phyloP scores from a whole-genome alignment of 805 yeast genomes.

The Candida nanaspora region DNA sequence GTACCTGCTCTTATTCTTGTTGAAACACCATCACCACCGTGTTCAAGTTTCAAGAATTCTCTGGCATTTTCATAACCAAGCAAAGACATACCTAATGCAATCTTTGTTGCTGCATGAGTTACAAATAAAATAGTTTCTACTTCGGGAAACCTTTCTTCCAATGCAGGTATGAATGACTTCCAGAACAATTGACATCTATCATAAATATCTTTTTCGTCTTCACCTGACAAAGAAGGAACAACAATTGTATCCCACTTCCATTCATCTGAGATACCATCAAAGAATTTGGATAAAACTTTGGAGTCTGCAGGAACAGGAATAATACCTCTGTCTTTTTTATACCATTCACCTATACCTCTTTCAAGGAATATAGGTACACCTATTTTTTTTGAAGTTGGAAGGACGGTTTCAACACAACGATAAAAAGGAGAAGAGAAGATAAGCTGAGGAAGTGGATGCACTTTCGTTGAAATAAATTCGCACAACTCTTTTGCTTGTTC shows the following conservation, averaged over 20 bases:
- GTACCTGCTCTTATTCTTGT: constrained; percentile 62
- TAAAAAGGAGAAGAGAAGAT: constrained; percentile 82
- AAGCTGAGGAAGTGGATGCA: constrained; percentile 54
- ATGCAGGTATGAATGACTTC: constrained; percentile 44
- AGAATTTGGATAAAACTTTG: constrained; percentile 42
- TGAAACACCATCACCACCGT: constrained; percentile 30
- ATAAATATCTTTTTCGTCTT: constrained; percentile 64
- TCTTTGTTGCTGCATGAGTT: constrained; percentile 91
- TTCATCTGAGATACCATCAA: constrained; percentile 37
- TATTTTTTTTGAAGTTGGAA: constrained; percentile 57
- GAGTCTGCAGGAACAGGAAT: constrained; percentile 65
- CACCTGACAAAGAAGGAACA: constrained; percentile 64
- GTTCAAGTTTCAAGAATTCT: constrained; percentile 41
- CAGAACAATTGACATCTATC: constrained; percentile 52
- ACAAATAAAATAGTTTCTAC: constrained; percentile 61
- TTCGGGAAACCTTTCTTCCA: constrained; percentile 52
- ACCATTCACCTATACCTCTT: constrained; percentile 91
- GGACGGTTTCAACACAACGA: constrained; percentile 77
- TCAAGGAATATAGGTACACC: constrained; percentile 61
- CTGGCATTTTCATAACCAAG: constrained; percentile 44
- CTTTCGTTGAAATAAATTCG: constrained; percentile 38
- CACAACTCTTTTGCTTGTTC: constrained; percentile 83
- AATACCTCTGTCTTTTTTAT: constrained; percentile 55
- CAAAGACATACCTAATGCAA: constrained; percentile 77
- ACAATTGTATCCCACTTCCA: constrained; percentile 43